Evolutionary conservation across 768 basidiomycete species (phyloP).

Genomic region (Mycena sanguinolenta): DNA sequence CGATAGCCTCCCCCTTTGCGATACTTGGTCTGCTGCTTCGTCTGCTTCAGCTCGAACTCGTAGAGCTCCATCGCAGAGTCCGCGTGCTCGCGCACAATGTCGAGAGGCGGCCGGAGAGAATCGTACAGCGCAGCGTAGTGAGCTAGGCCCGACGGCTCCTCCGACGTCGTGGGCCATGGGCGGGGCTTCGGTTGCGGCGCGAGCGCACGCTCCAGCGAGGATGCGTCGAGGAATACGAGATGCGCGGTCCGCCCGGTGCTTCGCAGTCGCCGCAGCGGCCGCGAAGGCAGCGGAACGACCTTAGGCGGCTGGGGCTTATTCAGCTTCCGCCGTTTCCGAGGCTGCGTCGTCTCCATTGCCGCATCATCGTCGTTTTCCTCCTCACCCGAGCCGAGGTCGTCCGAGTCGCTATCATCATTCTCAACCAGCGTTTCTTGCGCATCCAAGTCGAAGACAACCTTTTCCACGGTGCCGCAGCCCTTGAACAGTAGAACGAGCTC

Average conservation of each 20-base stretch:
- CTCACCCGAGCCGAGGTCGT: constrained; percentile 44
- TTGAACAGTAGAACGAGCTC: constrained; percentile 86
- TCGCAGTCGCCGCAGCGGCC: constrained; percentile 66
- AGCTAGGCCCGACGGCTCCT: constrained; percentile 75
- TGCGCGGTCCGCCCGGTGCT: constrained; percentile 80
- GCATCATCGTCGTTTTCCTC: constrained; percentile 51
- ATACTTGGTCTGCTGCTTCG: constrained; percentile 74
- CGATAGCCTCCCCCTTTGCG: constrained; percentile 88
- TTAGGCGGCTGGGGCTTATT: constrained; percentile 56
- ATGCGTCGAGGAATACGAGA: constrained; percentile 75
- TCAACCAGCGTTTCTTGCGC: constrained; percentile 55
- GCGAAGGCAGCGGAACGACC: constrained; percentile 71
- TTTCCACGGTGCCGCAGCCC: constrained; percentile 81
- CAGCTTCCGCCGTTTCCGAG: constrained; percentile 57
- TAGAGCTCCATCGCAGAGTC: constrained; percentile 83
- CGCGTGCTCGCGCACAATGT: constrained; percentile 80
- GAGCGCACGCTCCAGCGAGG: constrained; percentile 79
- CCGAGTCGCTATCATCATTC: constrained; percentile 57
- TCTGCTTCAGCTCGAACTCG: constrained; percentile 78
- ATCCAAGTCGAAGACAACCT: constrained; percentile 73
- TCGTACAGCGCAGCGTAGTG: constrained; percentile 79
- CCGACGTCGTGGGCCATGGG: constrained; percentile 73
- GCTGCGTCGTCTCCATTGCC: constrained; percentile 41
- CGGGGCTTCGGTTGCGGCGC: constrained; percentile 64
- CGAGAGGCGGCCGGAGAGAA: constrained; percentile 81